These are phyloP conservation scores for Paramecium caudatum DNA, from an alignment of 73 alveolate species.

Conservation along the genomic window DNA sequence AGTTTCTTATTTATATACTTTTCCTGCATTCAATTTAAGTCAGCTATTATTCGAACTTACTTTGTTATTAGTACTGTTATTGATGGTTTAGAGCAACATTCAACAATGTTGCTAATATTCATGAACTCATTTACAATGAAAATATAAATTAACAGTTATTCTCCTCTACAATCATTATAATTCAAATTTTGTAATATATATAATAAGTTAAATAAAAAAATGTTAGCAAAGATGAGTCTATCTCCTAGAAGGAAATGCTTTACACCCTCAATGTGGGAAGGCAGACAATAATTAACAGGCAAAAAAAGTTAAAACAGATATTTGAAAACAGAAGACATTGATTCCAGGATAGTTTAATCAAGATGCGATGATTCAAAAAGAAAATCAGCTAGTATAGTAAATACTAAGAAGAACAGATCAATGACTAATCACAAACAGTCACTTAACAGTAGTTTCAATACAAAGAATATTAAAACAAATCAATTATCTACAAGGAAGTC, in stretches of 20 bases:
- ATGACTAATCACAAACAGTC: slow-evolving; percentile 44
- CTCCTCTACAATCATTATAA: too few relatives aligned
- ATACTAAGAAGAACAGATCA: slow-evolving; percentile 10
- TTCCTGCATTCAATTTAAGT: too few relatives aligned
- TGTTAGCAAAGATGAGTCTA: slow-evolving; percentile 32
- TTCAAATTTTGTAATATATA: slow-evolving; percentile 18
- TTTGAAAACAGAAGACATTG: slow-evolving; percentile 56
- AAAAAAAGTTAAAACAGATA: slow-evolving; percentile 32
- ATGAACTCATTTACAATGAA: too few relatives aligned
- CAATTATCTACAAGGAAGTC: slow-evolving; percentile 21
- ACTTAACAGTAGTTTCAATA: slow-evolving; percentile 34
- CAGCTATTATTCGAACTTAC: too few relatives aligned
- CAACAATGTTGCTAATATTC: too few relatives aligned
- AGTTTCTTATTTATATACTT: too few relatives aligned
- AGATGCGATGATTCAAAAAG: slow-evolving; percentile 49
- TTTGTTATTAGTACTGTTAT: too few relatives aligned
- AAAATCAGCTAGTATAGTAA: not conserved
- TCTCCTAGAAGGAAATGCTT: slow-evolving; percentile 53
- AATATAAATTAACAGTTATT: too few relatives aligned
- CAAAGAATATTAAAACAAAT: not conserved
- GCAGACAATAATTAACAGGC: not conserved
- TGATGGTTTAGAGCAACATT: too few relatives aligned
- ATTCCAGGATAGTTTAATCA: slow-evolving; percentile 22
- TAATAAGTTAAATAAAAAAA: slow-evolving; percentile 17
- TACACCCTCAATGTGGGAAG: slow-evolving; percentile 60